Base-by-base conservation (phyloP, 768 basidiomycete genomes). In the Hypsizygus marmoreus region DNA sequence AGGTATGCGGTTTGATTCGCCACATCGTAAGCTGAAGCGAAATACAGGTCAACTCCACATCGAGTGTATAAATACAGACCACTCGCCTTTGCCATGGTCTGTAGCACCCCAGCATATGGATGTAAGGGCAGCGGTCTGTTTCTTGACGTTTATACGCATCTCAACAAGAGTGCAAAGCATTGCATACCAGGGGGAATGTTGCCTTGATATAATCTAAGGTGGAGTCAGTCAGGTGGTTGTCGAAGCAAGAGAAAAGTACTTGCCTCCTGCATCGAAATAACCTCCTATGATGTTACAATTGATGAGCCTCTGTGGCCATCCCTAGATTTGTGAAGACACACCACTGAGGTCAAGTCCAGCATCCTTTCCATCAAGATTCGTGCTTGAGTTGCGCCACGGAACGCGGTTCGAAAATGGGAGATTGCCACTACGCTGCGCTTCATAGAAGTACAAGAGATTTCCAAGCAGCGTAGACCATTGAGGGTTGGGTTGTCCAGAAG, bases 201-300 rank as follows among this genome's bases (percentile, higher is more conserved):
- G 82, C 84, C 60, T 95, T 95, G 66, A 94, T 86, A 63, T 86
- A 95, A 67, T 94, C 88, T 88, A 51, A 37, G 23, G 45, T 53
- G 28, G 35, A 29, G 24, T 47, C 22, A 50, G 19, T 43, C 49
- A 40, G 42, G 40, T 24, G 28, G 22, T 16, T 42, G 24, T 28
- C 4, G 24, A 14, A 16, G 33, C 43, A 49, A 41, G 28, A 33
- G 26, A 24, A 31, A 25, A 43, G 22, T 45, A 30, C 71, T 57
- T 58, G 88, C 89, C 89, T 71, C 93, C 93, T 49, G 94, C 92
- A 73, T 95, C 94, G 61, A 91, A 95, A 61, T 86, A 95, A 6
- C 94, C 95, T 32, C 77, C 77, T 74, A 32, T 14, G 47, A 25
- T 28, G 30, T 34, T 14, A 13, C 24, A 41, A 19, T 44, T 19